Evolutionary conservation across 306 rosid species (phyloP).

Genomic region (Crotalaria pallida): DNA sequence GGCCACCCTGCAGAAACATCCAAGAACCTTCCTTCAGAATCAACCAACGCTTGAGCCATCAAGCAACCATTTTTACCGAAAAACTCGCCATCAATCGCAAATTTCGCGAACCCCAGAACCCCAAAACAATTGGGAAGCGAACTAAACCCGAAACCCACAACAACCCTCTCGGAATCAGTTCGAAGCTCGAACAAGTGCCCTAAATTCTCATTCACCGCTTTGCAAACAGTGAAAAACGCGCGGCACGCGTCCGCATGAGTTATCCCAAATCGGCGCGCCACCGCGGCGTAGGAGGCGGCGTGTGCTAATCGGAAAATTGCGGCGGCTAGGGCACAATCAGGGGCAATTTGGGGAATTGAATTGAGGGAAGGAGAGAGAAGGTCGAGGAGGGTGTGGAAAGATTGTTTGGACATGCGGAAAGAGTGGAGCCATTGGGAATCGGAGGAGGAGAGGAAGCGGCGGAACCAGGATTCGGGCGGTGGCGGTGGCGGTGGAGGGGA

Average conservation of each 20-base stretch:
- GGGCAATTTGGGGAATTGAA: slow-evolving; percentile 31
- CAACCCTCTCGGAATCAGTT: slow-evolving; percentile 35
- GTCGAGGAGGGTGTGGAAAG: slow-evolving; percentile 57
- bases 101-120: slow-evolving; percentile 50
- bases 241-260: slow-evolving; percentile 49
- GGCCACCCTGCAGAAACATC: slow-evolving; percentile 96
- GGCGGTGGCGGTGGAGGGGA: slow-evolving; percentile 4
- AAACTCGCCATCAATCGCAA: slow-evolving; percentile 32
- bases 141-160: slow-evolving; percentile 55
- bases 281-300: slow-evolving; percentile 52
- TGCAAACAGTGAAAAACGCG: slow-evolving; percentile 51
- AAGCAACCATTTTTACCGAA: slow-evolving; percentile 40
- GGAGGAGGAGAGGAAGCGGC: slow-evolving; percentile 49
- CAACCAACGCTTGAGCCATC: slow-evolving; percentile 73
- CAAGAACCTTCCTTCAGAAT: slow-evolving; percentile 63
- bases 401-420: slow-evolving; percentile 59
- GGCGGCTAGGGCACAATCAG: slow-evolving; percentile 55
- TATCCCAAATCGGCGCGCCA: slow-evolving; percentile 55
- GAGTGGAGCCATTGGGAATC: slow-evolving; percentile 49
- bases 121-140: slow-evolving; percentile 82
- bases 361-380: slow-evolving; percentile 33
- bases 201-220: slow-evolving; percentile 37
- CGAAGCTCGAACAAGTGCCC: slow-evolving; percentile 60
- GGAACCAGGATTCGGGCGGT: slow-evolving; percentile 50
- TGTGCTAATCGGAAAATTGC: slow-evolving; percentile 72